Base-by-base conservation (phyloP, 768 basidiomycete species). In the Porpolomopsis calyptriformis region DNA sequence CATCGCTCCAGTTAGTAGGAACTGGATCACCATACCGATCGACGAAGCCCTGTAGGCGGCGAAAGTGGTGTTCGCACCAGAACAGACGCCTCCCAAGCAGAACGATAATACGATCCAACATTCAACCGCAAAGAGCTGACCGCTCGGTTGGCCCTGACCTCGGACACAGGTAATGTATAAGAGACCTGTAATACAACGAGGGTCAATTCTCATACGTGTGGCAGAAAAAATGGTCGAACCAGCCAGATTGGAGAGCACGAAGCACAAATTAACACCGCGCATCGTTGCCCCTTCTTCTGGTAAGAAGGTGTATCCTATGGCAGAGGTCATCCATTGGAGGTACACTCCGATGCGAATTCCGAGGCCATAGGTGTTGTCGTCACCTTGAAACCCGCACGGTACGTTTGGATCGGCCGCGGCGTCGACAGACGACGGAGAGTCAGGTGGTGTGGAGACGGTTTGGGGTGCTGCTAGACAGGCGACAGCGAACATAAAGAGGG, bases 361-460 rank as follows among this genome's bases (percentile, higher is more conserved):
- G 61, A 67, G 44, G 65, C 70, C 38, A 69, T 43, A 43, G 16
- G 41, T 43, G 20, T 43, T 31, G 24, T 25, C 27, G 24, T 43
- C 41, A 25, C 41, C 41, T 11, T 2, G 2, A 43, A 43, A 43
- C 6, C 41, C 41, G 20, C 41, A 43, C 38, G 7, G 29, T 31
- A 14, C 29, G 7, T 14, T 31, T 31, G 29, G 29, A 14, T 34
- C 4, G 12, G 18, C 33, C 33, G 29, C n/a, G n/a, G n/a, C n/a
- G n/a, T n/a, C n/a, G n/a, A n/a, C n/a, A n/a, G n/a, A n/a, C n/a
- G n/a, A n/a, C n/a, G n/a, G n/a, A n/a, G n/a, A n/a, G n/a, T n/a
- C n/a, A n/a, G n/a, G n/a, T n/a, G n/a, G n/a, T n/a, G n/a, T n/a
- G n/a, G n/a, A n/a, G n/a, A n/a, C n/a, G n/a, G n/a, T n/a, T n/a